A percentile compares a stretch with the other conserved stretches of the same genome.
phyloP scores from a whole-genome alignment of 179 eudicot species.

The Nepenthes alata region DNA sequence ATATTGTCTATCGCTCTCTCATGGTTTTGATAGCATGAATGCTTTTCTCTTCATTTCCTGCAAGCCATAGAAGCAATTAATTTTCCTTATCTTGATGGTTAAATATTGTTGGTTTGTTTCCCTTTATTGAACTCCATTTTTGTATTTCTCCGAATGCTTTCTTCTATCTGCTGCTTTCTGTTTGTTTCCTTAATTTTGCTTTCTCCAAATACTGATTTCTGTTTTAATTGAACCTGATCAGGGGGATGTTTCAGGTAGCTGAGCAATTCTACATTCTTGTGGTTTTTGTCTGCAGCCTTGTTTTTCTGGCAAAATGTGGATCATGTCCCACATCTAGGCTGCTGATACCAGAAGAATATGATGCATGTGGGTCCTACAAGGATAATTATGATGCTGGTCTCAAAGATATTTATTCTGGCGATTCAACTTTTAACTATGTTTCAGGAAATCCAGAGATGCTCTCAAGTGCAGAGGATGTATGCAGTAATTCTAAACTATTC shows the following conservation, averaged over 20 bases:
- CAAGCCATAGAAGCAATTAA: too few relatives aligned
- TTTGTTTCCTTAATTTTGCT: too few relatives aligned
- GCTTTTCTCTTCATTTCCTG: too few relatives aligned
- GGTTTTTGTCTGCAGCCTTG: conserved; percentile 25
- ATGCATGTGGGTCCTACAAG: conserved; percentile 25
- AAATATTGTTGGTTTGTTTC: too few relatives aligned
- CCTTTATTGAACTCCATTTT: too few relatives aligned
- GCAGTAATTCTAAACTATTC: conserved; percentile 27
- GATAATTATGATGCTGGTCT: conserved; percentile 14
- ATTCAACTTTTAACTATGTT: conserved; percentile 14
- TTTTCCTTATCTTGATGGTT: too few relatives aligned
- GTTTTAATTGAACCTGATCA: conserved; percentile 7
- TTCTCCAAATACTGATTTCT: background rate
- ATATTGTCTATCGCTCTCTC: background rate
- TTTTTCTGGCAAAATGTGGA: conserved; percentile 25
- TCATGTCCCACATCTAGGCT: conserved; percentile 23
- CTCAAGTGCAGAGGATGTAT: conserved; percentile 19
- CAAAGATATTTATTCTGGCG: conserved; percentile 17
- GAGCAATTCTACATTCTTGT: conserved; percentile 18
- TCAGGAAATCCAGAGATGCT: conserved; percentile 7
- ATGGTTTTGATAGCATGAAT: background rate
- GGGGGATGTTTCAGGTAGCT: conserved; percentile 27
- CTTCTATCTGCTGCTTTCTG: too few relatives aligned
- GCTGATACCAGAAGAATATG: conserved; percentile 18
- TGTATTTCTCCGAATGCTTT: too few relatives aligned